Evolutionary conservation across 345 rosid genomes (phyloP), one percentile per base, ranked within the genome.

Genomic region (Salix dunnii): DNA sequence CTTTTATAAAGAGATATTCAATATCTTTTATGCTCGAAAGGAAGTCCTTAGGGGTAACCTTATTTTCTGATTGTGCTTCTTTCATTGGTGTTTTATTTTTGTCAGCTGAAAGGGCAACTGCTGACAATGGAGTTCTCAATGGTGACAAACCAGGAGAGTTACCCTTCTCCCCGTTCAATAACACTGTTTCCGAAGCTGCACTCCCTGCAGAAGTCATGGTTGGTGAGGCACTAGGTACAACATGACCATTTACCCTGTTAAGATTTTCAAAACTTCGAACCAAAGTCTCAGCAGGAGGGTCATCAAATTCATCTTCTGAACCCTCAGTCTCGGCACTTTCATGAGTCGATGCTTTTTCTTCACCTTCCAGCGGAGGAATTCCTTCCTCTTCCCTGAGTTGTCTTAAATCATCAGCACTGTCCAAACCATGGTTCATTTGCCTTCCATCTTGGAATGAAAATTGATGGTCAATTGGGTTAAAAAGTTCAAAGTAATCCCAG

Each of bases 401-500:
- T 82, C 84, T 88, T 12, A 86, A 27, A 72, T 90, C 81, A 79
- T 88, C 90, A 72, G 40, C 84, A 81, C 84, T 81, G 71, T 80
- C 94, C 11, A 76, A 65, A 61, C 77, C 86, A 46, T 72, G 85
- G 63, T 68, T 78, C 76, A 18, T 40, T 72, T 81, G 85, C 73
- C 81, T 85, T 21, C 82, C 91, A 67, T 85, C 89, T 77, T 85
- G 88, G 76, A 85, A 83, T 36, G 98, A 85, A 77, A 89, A 84
- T 58, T 86, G 89, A 72, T 77, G 76, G 77, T 91, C 97, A 31
- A 84, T 82, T 23, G 96, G 94, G 80, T 89, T 93, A 78, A 68
- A 81, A 79, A 85, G 89, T 71, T 86, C 91, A 85, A 96, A 93
- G 83, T 82, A 96, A 86, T 96, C 99, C 99, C 99, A 96, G 13